phyloP scores from a whole-genome alignment of 768 basidiomycete genomes.

The Stropharia rugosoannulata region DNA sequence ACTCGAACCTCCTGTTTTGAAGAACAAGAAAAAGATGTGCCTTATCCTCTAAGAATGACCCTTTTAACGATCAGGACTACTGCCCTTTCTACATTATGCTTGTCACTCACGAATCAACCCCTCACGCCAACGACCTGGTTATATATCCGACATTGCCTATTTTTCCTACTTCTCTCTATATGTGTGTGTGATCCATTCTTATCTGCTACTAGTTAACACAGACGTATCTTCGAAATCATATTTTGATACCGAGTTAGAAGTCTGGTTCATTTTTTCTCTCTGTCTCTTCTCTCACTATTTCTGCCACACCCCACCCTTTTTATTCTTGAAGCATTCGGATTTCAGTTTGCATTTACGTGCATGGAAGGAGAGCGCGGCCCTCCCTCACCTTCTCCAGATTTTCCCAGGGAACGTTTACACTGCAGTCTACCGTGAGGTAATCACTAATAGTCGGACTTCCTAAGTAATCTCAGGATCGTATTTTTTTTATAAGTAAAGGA shows the following conservation, averaged over 20 bases:
- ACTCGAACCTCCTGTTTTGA: constrained; percentile 88
- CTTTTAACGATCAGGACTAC: constrained; percentile 30
- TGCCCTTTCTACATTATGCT: constrained; percentile 25
- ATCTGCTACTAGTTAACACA: constrained; percentile 41
- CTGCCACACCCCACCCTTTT: constrained; percentile 1
- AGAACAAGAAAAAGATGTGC: constrained; percentile 75
- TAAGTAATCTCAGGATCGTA: background rate
- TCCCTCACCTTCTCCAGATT: background rate
- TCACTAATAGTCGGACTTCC: constrained; percentile 1
- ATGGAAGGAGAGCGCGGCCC: background rate
- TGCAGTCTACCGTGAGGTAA: background rate
- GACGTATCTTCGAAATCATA: constrained; percentile 30
- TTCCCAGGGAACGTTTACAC: background rate
- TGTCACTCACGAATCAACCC: constrained; percentile 33
- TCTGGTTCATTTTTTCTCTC: constrained; percentile 7
- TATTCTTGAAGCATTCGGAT: constrained; percentile 16
- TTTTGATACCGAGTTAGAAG: constrained; percentile 7
- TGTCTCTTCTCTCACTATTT: no score
- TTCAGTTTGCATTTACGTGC: constrained; percentile 4
- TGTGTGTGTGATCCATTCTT: constrained; percentile 26
- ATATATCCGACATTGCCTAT: constrained; percentile 43
- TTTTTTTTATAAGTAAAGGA: background rate
- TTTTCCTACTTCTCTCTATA: constrained; percentile 24
- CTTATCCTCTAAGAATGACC: constrained; percentile 68
- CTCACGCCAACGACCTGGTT: constrained; percentile 41